Percentiles rank a stretch among this genome's conserved stretches.
phyloP scores from a whole-genome alignment of 1,284 basidiomycete species.

The Austroboletus olivaceoglutinosus region DNA sequence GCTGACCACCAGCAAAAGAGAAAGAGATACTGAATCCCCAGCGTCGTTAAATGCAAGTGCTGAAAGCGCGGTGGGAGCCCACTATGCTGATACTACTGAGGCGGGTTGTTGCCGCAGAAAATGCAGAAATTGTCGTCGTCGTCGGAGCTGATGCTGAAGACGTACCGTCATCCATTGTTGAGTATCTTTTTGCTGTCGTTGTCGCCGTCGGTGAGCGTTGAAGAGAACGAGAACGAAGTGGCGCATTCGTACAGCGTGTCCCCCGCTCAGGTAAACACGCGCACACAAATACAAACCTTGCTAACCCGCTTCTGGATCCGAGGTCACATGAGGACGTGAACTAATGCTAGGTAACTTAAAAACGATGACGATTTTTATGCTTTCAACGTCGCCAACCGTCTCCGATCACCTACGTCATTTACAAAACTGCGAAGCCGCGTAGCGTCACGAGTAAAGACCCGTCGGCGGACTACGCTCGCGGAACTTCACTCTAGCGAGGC shows the following conservation, averaged over 20 bases:
- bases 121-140: constrained; percentile 38
- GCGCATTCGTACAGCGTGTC: too few relatives aligned
- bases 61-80: constrained; percentile 31
- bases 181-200: constrained; percentile 18
- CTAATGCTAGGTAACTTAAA: too few relatives aligned
- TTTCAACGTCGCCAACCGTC: too few relatives aligned
- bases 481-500: too few relatives aligned
- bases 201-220: constrained; percentile 16
- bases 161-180: constrained; percentile 80
- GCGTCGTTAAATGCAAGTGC: constrained; percentile 25
- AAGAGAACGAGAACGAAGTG: constrained; percentile 1
- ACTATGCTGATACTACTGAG: constrained; percentile 34
- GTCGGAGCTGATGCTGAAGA: constrained; percentile 65
- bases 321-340: too few relatives aligned
- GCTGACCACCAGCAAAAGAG: constrained; percentile 26
- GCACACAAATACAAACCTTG: constrained; percentile 16
- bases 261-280: constrained; percentile 13
- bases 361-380: too few relatives aligned
- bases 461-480: too few relatives aligned
- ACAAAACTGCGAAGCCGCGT: too few relatives aligned
- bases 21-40: constrained; percentile 20
- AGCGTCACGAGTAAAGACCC: too few relatives aligned
- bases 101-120: constrained; percentile 42
- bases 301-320: too few relatives aligned
- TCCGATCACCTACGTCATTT: too few relatives aligned